Conservation (phyloP, 495 filamentous ascomycete genomes). For the Sordaria brevicollis region DNA sequence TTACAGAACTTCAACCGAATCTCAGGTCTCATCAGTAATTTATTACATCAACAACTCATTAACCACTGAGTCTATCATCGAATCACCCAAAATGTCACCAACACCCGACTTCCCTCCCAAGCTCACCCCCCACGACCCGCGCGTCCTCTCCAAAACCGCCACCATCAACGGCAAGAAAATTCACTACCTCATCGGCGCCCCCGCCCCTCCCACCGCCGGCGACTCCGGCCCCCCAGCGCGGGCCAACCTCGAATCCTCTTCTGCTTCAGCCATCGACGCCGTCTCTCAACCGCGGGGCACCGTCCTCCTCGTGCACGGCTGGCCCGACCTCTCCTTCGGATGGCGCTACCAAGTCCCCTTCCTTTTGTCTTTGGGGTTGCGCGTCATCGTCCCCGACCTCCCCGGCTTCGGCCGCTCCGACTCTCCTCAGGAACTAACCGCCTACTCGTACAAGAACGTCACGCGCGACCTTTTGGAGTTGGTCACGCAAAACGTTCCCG, state of each 20-base stretch:
- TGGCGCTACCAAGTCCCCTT: slow-evolving; percentile 78
- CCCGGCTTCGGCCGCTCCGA: slow-evolving; percentile 68
- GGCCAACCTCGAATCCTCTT: neutral
- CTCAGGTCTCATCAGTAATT: neutral
- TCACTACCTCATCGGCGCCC: slow-evolving; percentile 58
- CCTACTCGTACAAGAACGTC: slow-evolving; percentile 56
- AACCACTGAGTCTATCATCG: neutral
- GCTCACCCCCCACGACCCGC: slow-evolving; percentile 52
- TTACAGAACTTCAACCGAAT: neutral
- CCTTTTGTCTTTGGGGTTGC: slow-evolving; percentile 51
- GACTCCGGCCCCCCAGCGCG: slow-evolving; percentile 13
- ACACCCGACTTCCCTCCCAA: slow-evolving; percentile 26
- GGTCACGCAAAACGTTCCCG: slow-evolving; percentile 34
- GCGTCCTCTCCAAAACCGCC: slow-evolving; percentile 50
- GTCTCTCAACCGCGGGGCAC: slow-evolving; percentile 38
- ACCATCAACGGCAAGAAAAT: slow-evolving; percentile 56
- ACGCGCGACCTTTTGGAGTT: slow-evolving; percentile 48
- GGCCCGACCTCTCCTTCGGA: slow-evolving; percentile 55
- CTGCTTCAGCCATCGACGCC: neutral
- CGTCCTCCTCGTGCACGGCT: slow-evolving; percentile 52
- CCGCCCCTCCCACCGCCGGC: slow-evolving; percentile 27
- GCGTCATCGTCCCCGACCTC: slow-evolving; percentile 32
- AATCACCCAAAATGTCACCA: slow-evolving; percentile 18
- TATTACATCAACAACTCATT: neutral
- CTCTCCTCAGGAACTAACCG: slow-evolving; percentile 32